These are phyloP conservation scores for Geum urbanum DNA, from an alignment of 306 rosid genomes.

Conservation along the genomic window DNA sequence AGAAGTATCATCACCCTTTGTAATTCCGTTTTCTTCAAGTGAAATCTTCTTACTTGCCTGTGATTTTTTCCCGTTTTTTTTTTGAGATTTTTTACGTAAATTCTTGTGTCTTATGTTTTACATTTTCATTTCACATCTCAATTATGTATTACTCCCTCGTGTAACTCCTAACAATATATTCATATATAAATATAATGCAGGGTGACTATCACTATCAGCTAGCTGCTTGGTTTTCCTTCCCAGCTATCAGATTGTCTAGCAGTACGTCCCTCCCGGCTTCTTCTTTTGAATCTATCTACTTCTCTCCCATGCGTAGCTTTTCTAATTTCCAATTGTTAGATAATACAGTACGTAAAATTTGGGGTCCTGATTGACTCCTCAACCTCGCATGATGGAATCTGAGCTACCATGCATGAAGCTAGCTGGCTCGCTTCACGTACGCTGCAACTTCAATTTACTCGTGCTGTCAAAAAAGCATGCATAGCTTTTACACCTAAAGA, in stretches of 20 bases:
- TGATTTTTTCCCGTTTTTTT: too few species aligned
- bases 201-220: constrained; percentile 3
- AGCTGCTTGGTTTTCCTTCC: not conserved
- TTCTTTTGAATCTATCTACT: not conserved
- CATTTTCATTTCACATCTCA: too few species aligned
- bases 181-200: not conserved
- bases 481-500: not conserved
- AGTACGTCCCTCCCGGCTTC: not conserved
- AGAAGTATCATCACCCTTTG: too few species aligned
- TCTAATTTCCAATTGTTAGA: not conserved
- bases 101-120: too few species aligned
- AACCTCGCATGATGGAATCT: not conserved
- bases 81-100: too few species aligned
- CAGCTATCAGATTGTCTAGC: too few species aligned
- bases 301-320: not conserved
- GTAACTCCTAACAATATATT: too few species aligned
- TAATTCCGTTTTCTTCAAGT: too few species aligned
- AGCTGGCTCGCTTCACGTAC: not conserved
- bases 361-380: not conserved
- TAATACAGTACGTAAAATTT: not conserved
- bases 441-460: not conserved
- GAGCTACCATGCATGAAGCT: not conserved
- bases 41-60: too few species aligned
- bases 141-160: too few species aligned
- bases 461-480: not conserved